These are phyloP conservation scores for Zymoseptoria pseudotritici DNA, from an alignment of 2,329 filamentous ascomycete species.

Conservation along the genomic window DNA sequence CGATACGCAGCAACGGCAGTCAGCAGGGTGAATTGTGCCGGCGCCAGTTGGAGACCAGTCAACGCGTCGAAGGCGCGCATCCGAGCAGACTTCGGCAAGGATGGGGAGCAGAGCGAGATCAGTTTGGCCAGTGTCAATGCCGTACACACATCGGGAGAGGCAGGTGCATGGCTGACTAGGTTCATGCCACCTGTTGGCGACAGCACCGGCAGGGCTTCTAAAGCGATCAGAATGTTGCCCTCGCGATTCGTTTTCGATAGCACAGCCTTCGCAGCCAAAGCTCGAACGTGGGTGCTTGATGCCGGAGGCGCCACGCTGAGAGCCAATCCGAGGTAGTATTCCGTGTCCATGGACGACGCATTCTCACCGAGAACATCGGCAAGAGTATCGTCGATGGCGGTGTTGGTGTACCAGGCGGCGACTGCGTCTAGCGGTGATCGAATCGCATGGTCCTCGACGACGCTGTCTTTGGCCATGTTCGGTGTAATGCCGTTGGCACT, in stretches of 20 bases:
- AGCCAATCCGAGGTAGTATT: constrained; percentile 55
- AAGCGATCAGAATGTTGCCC: constrained; percentile 45
- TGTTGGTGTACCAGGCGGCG: constrained; percentile 82
- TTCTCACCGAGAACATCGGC: constrained; percentile 47
- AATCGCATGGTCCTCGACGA: constrained; percentile 78
- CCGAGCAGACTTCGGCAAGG: constrained; percentile 26
- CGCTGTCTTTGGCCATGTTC: constrained; percentile 69
- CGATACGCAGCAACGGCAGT: constrained; percentile 40
- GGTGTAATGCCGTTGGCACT: constrained; percentile 59
- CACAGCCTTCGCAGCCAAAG: constrained; percentile 52
- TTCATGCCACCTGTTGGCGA: constrained; percentile 31
- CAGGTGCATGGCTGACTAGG: constrained; percentile 47
- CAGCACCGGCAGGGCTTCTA: constrained; percentile 43
- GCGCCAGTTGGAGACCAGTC: constrained; percentile 34
- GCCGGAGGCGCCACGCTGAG: constrained; percentile 68
- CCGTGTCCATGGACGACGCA: constrained; percentile 37
- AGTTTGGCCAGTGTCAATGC: constrained; percentile 55
- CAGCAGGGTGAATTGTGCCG: constrained; percentile 37
- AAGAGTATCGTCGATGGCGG: constrained; percentile 63
- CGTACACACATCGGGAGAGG: constrained; percentile 50
- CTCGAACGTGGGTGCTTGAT: constrained; percentile 59
- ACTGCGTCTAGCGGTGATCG: constrained; percentile 82
- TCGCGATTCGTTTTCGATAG: constrained; percentile 48
- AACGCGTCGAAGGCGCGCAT: constrained; percentile 34
- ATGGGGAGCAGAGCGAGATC: constrained; percentile 36